Conservation (phyloP, 2,329 filamentous ascomycete genomes). For the Fusarium falciforme region DNA sequence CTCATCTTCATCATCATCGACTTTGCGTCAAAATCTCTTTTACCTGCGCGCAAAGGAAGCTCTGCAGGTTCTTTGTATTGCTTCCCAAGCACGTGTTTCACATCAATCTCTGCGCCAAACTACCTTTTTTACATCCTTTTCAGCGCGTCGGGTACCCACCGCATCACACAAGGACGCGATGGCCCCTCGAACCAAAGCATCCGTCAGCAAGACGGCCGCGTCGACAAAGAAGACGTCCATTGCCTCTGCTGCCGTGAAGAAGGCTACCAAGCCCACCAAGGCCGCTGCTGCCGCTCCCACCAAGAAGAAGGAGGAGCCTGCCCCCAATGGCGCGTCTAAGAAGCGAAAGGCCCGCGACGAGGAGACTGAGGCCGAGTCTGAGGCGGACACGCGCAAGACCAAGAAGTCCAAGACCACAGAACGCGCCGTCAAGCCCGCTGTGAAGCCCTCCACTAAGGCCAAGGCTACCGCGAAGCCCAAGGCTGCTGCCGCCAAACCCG, state of each 20-base stretch:
- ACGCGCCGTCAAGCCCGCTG: constrained; percentile 43
- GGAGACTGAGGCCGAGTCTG: constrained; percentile 43
- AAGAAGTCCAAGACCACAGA: constrained; percentile 44
- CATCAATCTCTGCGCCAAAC: background rate
- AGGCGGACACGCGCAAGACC: constrained; percentile 42
- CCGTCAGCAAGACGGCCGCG: constrained; percentile 41
- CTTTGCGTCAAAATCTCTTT: background rate
- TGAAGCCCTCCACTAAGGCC: constrained; percentile 42
- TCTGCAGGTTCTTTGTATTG: background rate
- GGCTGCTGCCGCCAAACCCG: background rate
- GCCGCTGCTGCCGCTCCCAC: constrained; percentile 25
- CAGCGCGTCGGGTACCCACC: constrained; percentile 21
- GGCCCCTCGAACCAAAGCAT: constrained; percentile 46
- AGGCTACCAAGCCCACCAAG: constrained; percentile 39
- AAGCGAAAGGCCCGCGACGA: constrained; percentile 44
- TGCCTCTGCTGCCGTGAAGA: constrained; percentile 38
- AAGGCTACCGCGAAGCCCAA: constrained; percentile 37
- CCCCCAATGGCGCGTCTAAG: constrained; percentile 40
- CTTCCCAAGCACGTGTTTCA: background rate
- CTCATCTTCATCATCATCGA: constrained; percentile 26
- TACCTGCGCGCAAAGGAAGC: constrained; percentile 1
- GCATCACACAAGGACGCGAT: constrained; percentile 41
- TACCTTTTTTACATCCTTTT: background rate
- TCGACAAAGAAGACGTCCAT: constrained; percentile 41
- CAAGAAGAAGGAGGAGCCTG: constrained; percentile 37